These are phyloP conservation scores for Kwoniella shivajii DNA, from an alignment of 1,284 basidiomycete genomes.

Conservation along the genomic window DNA sequence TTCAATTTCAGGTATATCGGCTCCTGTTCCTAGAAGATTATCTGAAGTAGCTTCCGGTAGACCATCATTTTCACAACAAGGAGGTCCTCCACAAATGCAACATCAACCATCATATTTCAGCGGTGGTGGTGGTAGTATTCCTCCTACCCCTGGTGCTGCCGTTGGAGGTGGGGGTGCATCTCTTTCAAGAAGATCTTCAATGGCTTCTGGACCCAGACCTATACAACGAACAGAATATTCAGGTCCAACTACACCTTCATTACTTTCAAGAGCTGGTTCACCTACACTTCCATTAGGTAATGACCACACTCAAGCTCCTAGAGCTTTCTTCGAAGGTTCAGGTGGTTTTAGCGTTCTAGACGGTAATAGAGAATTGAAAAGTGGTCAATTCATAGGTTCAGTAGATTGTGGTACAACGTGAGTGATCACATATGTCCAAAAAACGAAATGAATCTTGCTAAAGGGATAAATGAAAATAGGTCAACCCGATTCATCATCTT, in stretches of 20 bases:
- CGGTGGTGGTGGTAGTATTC: not conserved
- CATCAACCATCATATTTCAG: not conserved
- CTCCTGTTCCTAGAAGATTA: slow-evolving; percentile 24
- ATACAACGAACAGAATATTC: slow-evolving; percentile 44
- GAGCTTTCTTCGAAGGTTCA: slow-evolving; percentile 17
- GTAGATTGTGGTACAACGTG: slow-evolving; percentile 92
- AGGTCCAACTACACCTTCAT: slow-evolving; percentile 44
- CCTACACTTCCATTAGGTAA: slow-evolving; percentile 50
- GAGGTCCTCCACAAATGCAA: not conserved
- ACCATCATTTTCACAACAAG: slow-evolving; percentile 3
- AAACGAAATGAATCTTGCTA: not conserved
- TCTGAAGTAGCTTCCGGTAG: slow-evolving; percentile 15
- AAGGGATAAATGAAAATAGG: slow-evolving; percentile 57
- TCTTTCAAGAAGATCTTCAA: slow-evolving; percentile 35
- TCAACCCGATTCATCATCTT: slow-evolving; percentile 95
- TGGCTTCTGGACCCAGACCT: slow-evolving; percentile 44
- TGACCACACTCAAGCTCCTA: slow-evolving; percentile 32
- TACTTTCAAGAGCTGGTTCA: slow-evolving; percentile 52
- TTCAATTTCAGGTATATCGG: slow-evolving; percentile 11
- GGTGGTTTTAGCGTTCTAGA: slow-evolving; percentile 33
- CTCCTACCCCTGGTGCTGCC: not conserved
- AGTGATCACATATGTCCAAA: slow-evolving; percentile 46
- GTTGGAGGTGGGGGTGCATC: slow-evolving; percentile 10
- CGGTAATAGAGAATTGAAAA: slow-evolving; percentile 28
- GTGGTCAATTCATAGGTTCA: slow-evolving; percentile 75